These are phyloP conservation scores for Apium graveolens DNA, from an alignment of 129 eudicot genomes.

Conservation along the genomic window DNA sequence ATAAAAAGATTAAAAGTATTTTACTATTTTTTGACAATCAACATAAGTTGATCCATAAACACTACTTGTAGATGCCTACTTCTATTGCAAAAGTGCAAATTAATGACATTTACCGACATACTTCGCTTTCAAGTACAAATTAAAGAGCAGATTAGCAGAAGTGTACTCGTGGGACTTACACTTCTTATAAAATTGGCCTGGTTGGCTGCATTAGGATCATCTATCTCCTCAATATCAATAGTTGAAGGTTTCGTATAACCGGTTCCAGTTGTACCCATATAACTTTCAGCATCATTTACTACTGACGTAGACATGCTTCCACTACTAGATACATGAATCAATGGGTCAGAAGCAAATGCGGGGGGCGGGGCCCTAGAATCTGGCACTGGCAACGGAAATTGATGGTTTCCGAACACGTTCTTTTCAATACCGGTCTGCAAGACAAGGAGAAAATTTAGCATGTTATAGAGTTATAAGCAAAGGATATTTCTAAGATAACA, in stretches of 20 bases:
- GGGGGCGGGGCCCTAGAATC: conserved; percentile 57
- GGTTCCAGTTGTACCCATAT: conserved; percentile 6
- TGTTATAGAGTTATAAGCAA: background rate
- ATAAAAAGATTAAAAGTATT: background rate
- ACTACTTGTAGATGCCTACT: background rate
- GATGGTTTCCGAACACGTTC: conserved; percentile 82
- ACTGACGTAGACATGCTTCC: background rate
- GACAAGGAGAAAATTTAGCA: conserved; percentile 7
- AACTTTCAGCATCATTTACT: background rate
- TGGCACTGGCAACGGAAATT: conserved; percentile 41
- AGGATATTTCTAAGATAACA: background rate
- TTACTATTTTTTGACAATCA: background rate
- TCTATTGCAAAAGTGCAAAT: background rate
- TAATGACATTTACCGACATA: background rate
- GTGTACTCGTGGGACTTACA: conserved; percentile 60
- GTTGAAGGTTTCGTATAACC: conserved; percentile 34
- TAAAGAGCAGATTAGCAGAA: background rate
- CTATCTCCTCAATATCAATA: conserved; percentile 61
- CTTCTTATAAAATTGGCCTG: conserved; percentile 40
- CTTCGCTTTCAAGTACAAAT: background rate
- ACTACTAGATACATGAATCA: conserved; percentile 19
- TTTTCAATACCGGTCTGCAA: conserved; percentile 82
- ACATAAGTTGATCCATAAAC: background rate
- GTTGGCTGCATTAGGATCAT: conserved; percentile 43
- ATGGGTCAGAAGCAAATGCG: conserved; percentile 63